Evolutionary conservation across 1,284 basidiomycete species (phyloP).

Genomic region (Dichomitus squalens): DNA sequence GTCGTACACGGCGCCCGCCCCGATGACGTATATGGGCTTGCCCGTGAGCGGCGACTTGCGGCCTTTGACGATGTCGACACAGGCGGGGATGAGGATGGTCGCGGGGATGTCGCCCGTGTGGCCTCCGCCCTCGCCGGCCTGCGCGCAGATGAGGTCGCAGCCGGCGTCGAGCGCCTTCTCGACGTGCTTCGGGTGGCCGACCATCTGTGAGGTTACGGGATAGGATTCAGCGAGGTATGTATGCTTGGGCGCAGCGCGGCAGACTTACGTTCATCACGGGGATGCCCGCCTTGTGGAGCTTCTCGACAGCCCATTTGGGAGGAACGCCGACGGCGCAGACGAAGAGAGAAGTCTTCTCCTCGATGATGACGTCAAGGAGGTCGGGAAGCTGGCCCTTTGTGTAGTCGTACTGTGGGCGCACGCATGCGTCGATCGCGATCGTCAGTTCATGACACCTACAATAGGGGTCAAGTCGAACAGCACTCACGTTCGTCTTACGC

Average conservation of each 20-base stretch:
- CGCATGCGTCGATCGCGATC: background rate
- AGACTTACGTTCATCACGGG: slow-evolving; percentile 76
- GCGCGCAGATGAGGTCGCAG: slow-evolving; percentile 88
- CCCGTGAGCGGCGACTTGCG: slow-evolving; percentile 78
- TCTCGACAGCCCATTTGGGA: slow-evolving; percentile 75
- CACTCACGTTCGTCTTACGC: slow-evolving; percentile 80
- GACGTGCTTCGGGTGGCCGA: slow-evolving; percentile 88
- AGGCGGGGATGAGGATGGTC: slow-evolving; percentile 81
- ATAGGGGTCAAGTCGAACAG: background rate
- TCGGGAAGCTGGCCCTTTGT: slow-evolving; percentile 81
- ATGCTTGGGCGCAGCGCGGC: background rate
- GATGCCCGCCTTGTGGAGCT: slow-evolving; percentile 79
- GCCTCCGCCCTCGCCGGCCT: slow-evolving; percentile 87
- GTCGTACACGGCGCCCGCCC: slow-evolving; percentile 86
- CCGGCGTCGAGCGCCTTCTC: slow-evolving; percentile 78
- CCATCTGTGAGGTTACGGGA: slow-evolving; percentile 56
- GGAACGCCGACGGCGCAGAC: slow-evolving; percentile 89
- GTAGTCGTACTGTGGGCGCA: slow-evolving; percentile 63
- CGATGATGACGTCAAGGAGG: slow-evolving; percentile 85
- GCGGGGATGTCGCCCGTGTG: slow-evolving; percentile 78
- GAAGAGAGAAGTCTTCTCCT: slow-evolving; percentile 81
- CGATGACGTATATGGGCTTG: slow-evolving; percentile 79
- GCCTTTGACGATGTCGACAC: slow-evolving; percentile 79
- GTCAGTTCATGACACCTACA: background rate
- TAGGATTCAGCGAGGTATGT: background rate